Base-by-base conservation (phyloP, 2,329 filamentous ascomycete genomes). In the Nothophoma quercina region DNA sequence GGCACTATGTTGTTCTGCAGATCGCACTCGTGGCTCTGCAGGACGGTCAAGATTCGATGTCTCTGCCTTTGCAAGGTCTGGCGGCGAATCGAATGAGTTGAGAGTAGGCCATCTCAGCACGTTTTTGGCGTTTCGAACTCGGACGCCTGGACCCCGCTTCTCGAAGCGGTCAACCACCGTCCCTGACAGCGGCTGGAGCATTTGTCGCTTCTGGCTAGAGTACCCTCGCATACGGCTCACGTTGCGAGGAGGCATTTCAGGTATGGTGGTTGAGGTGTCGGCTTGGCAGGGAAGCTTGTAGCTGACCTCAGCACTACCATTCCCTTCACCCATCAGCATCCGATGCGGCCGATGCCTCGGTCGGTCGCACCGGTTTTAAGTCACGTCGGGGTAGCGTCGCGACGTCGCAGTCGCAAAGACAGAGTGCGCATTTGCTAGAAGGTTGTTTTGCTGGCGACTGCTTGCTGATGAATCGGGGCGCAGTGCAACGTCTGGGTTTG, bases 251-350 rank as follows among this genome's bases (percentile, higher is more conserved):
- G 19, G 19, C 19, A 7, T 30, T 22, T 28, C 22, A 35, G 16
- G 12, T n/a, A 7, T 30, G 26, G 19, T 23, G 12, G 32, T 38
- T 28, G n/a, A 13, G 19, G 12, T n/a, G 21, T 25, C 15, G 21
- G 29, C 19, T 50, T 28, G 29, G 22, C 13, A 21, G 15, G 16
- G 23, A 26, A 23, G 21, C 39, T 43, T 43, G 26, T 33, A 19
- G 32, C 47, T 50, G 33, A 51, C 8, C 32, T 51, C 39, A 51
- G 47, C 39, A 22, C 47, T 51, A 18, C 15, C 30, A 26, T 26
- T 2, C 32, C 5, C 7, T 23, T 29, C 18, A 7, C 5, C 36
- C 9, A 30, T 32, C 29, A n/a, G 5, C 32, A 12, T 6, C 15
- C 16, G 23, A 8, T 28, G 22, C 23, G 18, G 25, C 23, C 16